phyloP scores from a whole-genome alignment of 805 yeast genomes.

The Myxozyma neglecta region DNA sequence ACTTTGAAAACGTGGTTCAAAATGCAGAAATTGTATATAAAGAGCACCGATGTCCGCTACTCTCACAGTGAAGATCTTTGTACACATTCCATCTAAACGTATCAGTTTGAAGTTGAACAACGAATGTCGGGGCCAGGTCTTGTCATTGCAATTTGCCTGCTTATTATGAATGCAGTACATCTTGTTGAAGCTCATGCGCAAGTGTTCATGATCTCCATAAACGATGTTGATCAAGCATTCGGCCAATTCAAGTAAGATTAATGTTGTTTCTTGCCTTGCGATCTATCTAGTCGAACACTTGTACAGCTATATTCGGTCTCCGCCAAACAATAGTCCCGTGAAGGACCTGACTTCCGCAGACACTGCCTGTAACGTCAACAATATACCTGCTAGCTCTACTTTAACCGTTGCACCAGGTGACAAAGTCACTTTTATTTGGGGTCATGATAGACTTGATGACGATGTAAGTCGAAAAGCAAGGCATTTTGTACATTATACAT shows the following conservation, averaged over 20 bases:
- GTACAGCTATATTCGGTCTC: constrained; percentile 11
- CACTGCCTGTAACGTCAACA: constrained; percentile 21
- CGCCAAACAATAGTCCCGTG: constrained; percentile 20
- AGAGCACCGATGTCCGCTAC: background rate
- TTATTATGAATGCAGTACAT: background rate
- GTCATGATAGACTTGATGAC: constrained; percentile 17
- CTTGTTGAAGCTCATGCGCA: constrained; percentile 10
- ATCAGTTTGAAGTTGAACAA: too few relatives aligned
- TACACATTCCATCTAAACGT: background rate
- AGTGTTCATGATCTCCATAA: constrained; percentile 6
- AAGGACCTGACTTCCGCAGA: constrained; percentile 17
- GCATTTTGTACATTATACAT: background rate
- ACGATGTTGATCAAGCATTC: constrained; percentile 1
- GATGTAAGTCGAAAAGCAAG: background rate
- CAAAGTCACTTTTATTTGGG: constrained; percentile 17
- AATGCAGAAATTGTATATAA: too few relatives aligned
- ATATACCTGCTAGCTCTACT: constrained; percentile 8
- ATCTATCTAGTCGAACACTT: background rate
- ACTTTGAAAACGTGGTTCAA: too few relatives aligned
- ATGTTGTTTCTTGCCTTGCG: background rate
- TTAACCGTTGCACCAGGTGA: constrained; percentile 24
- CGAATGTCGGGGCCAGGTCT: background rate
- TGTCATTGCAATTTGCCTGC: too few relatives aligned
- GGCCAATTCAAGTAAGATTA: background rate
- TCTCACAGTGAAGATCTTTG: too few relatives aligned